Evolutionary conservation across 1,139 yeast species (phyloP), one percentile per base, ranked within the genome.

Genomic region (Kurtzmaniella quercitrusa): DNA sequence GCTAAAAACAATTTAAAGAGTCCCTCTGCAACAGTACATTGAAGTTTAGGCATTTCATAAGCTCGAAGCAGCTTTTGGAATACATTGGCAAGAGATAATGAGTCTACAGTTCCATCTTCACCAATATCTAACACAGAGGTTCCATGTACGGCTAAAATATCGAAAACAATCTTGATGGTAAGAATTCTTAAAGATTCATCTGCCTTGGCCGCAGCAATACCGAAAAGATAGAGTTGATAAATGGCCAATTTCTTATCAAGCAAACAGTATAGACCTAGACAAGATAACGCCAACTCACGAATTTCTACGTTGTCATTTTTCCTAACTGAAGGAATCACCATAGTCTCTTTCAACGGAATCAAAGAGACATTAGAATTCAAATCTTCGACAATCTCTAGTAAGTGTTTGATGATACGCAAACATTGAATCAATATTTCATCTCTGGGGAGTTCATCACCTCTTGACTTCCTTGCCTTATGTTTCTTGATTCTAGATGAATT

Each of bases 11-110:
- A 67, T 63, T 93, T 91, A 56, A 93, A 87, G 23, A 91, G 68
- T 0, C 96, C 95, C 56, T 88, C 95, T 0, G 94, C 96, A 6
- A 93, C 87, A 1, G 81, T 71, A 1, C 93, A 82, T 59, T 88
- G 96, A 21, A 89, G 73, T 37, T 77, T 79, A 0, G 86, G 85
- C 55, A 78, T 69, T 6, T 77, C 79, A 37, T 68, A 69, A 46
- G 79, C 73, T 48, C 77, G 77, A 50, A 90, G 68, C 1, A 85
- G 79, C 56, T 82, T 79, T 65, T 81, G 82, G 51, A 85, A 84
- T 40, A 86, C 68, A 55, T 84, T 80, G 49, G 86, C 86, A 51
- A 73, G 68, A 31, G 80, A 78, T 40, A 69, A 70, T 12, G 84
- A 71, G 58, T 82, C 86, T 34, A 83, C 82, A 43, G 62, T 60